Conservation (phyloP, 176 grass and related monocot genomes). For the Musa troglodytarum region DNA sequence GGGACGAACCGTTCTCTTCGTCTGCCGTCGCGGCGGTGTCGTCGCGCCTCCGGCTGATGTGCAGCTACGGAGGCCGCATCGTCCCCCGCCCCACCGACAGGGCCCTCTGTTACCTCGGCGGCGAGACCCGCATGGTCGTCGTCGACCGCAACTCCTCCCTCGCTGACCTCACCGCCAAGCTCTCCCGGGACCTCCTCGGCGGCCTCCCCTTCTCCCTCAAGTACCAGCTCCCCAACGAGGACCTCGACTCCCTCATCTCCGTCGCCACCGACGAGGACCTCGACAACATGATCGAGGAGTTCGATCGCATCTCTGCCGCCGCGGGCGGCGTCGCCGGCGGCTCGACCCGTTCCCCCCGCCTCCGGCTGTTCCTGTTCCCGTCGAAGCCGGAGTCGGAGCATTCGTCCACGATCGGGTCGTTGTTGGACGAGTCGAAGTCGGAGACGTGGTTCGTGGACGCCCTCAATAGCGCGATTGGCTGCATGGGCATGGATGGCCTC, state of each 20-base stretch:
- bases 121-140: slow-evolving; percentile 9
- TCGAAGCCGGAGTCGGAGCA: neutral
- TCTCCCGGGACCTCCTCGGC: slow-evolving; percentile 3
- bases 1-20: slow-evolving; percentile 58
- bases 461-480: slow-evolving; percentile 8
- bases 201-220: slow-evolving; percentile 2
- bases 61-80: slow-evolving; percentile 12
- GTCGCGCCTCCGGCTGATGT: slow-evolving; percentile 30
- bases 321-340: slow-evolving; percentile 1
- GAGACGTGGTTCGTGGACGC: slow-evolving; percentile 82
- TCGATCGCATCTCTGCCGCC: slow-evolving; percentile 1
- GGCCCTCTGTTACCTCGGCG: slow-evolving; percentile 5
- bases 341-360: slow-evolving; percentile 4
- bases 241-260: slow-evolving; percentile 9
- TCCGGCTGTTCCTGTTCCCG: slow-evolving; percentile 5
- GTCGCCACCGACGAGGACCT: slow-evolving; percentile 7
- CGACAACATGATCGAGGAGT: slow-evolving; percentile 15
- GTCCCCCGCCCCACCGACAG: neutral
- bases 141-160: slow-evolving; percentile 13
- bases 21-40: slow-evolving; percentile 20
- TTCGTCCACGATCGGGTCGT: neutral
- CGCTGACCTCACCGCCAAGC: neutral
- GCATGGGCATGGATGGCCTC: slow-evolving; percentile 3
- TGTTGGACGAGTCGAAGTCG: slow-evolving; percentile 1
- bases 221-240: slow-evolving; percentile 18